A percentile compares a stretch with the other conserved stretches of the same genome.
phyloP scores from a whole-genome alignment of 257 asterid species.

The Galeopsis tetrahit region DNA sequence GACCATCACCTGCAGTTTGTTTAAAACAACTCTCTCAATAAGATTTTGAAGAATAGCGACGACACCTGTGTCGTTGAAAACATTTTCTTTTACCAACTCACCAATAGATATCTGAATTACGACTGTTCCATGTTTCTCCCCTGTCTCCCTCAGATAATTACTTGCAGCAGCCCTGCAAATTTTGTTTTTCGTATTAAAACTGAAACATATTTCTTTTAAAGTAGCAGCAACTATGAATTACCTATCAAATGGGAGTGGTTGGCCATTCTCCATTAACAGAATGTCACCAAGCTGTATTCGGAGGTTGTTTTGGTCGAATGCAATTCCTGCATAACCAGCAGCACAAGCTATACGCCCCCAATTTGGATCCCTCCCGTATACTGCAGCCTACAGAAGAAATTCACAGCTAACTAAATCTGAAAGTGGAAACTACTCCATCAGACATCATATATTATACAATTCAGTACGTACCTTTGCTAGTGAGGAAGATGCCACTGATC shows the following conservation, averaged over 20 bases:
- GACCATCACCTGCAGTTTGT: conserved; percentile 68
- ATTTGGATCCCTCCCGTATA: conserved; percentile 95
- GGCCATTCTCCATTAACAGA: conserved; percentile 88
- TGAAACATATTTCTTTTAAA: neutral
- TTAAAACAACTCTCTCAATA: neutral
- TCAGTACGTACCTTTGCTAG: conserved; percentile 67
- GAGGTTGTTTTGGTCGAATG: conserved; percentile 69
- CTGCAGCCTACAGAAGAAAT: conserved; percentile 68
- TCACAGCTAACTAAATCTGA: conserved; percentile 23
- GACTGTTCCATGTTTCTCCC: conserved; percentile 83
- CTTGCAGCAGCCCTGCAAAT: conserved; percentile 78
- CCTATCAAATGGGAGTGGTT: conserved; percentile 91
- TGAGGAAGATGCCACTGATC: conserved; percentile 96
- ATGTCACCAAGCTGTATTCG: conserved; percentile 79
- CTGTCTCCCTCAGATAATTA: conserved; percentile 66
- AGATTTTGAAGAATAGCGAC: neutral
- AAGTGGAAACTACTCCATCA: conserved; percentile 3
- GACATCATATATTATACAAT: conserved; percentile 22
- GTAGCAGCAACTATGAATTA: conserved; percentile 24
- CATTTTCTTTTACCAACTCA: conserved; percentile 39
- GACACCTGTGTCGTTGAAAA: neutral
- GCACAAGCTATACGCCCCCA: conserved; percentile 99
- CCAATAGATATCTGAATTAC: conserved; percentile 73
- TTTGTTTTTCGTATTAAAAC: conserved; percentile 5
- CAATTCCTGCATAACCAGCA: conserved; percentile 92